Base-by-base conservation (phyloP, 495 filamentous ascomycete species). In the Usnea hakonensis region DNA sequence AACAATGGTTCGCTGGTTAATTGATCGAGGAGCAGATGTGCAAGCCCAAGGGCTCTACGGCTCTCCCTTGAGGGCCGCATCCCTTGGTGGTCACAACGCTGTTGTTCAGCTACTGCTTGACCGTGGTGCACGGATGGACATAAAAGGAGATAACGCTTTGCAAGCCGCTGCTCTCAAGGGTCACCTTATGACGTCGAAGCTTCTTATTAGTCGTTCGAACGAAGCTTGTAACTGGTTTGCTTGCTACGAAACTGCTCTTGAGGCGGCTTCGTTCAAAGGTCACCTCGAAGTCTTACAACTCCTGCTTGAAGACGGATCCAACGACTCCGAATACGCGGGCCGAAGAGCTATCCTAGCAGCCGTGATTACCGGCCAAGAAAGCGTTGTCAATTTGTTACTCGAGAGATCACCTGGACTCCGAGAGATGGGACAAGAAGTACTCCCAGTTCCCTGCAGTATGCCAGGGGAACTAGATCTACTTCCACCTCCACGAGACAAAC, bases 1-100 rank as follows among this genome's bases (percentile, higher is more conserved):
- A 23, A 52, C 48, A 52, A 52, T 52, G 48, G 48, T 52, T 52
- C 48, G 48, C 48, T 52, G 48, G 48, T 23, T 52, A n/a, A 52
- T 52, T 2, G 48, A 52, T 52, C 48, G 14, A 17, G 48, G n/a
- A 52, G 48, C n/a, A 52, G 48, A 52, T 52, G 0, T 52, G 23
- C 48, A 52, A n/a, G 48, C 30, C 21, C 17, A 30, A 52, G 48
- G 48, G 11, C 48, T 14, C 48, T 52, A 52, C 21, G 48, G 48
- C 48, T 52, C 48, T 23, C 14, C 48, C n/a, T 23, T 52, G n/a
- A 52, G 48, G 48, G 48, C 48, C 48, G 21, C 48, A 52, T 52
- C 48, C 17, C 48, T 52, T 52, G 48, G 48, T 52, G 48, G 48
- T 52, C 48, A 52, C 48, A 30, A 52, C 21, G 48, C 48, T 23